Percentiles rank a stretch among this genome's conserved stretches.
Conservation (phyloP, 345 rosid species). For the Gossypium stocksii region DNA sequence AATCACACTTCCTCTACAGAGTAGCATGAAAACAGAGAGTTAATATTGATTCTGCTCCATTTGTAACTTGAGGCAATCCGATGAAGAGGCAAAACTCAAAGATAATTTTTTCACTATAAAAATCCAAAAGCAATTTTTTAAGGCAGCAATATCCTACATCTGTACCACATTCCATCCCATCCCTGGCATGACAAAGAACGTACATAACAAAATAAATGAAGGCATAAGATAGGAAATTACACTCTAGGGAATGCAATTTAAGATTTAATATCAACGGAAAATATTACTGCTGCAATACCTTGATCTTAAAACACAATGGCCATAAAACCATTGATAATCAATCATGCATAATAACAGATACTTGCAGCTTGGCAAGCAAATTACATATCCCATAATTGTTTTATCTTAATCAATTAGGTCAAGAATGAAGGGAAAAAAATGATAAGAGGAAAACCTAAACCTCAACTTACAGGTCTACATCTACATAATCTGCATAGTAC, state of each 20-base stretch:
- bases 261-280: not conserved
- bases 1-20: conserved; percentile 84
- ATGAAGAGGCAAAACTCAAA: not conserved
- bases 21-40: conserved; percentile 1
- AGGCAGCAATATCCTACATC: not conserved
- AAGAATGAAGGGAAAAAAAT: too few relatives aligned
- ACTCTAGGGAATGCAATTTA: not conserved
- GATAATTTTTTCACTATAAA: not conserved
- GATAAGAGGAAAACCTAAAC: not conserved
- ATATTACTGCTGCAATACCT: not conserved
- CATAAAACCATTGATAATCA: not conserved
- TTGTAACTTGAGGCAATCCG: not conserved
- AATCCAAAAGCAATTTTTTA: not conserved
- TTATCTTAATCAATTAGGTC: too few relatives aligned
- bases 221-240: not conserved
- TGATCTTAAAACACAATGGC: not conserved
- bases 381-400: not conserved
- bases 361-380: not conserved
- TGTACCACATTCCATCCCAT: conserved; percentile 4
- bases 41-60: not conserved
- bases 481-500: not conserved
- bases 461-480: not conserved
- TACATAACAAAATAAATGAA: not conserved
- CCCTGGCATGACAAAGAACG: not conserved
- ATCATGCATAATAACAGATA: not conserved